Base-by-base conservation (phyloP, 2,329 filamentous ascomycete species). In the Calonectria fujianensis region DNA sequence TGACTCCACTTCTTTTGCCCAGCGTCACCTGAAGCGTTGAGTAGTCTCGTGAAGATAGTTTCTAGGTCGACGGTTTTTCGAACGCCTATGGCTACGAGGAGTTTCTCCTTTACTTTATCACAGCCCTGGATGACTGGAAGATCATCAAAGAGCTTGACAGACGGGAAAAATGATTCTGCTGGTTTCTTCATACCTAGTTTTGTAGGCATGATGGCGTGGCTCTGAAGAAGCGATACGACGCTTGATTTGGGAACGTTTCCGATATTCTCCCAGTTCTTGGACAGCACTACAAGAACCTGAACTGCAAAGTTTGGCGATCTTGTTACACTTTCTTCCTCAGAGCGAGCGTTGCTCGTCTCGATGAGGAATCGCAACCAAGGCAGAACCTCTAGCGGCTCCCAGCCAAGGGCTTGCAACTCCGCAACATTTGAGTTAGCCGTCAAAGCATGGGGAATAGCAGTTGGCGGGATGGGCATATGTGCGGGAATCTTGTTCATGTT, bases 81-180 rank as follows among this genome's bases (percentile, higher is more conserved):
- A 32, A 99, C 96, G 4, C 97, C 96, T 39, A 99, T 88, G 2
- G 94, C 91, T 3, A 90, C 87, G 54, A 99, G 85, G 75, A 99
- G 95, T 83, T 97, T 98, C 59, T 98, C 96, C 83, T 98, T 98
- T 16, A 98, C 91, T 39, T 93, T 91, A 51, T 93, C 92, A 54
- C 96, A 92, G 16, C 91, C 92, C 77, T 93, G 91, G 2, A 98
- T 92, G 16, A 94, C 93, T 0, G 97, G 96, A 20, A 99, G 88
- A 82, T 99, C 97, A 75, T 98, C 96, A 81, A 99, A 99, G 0
- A 99, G 88, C 83, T 95, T 97, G 48, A 99, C 97, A n/a, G 92
- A 94, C 2, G 95, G 92, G 82, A 99, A 98, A 84, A 98, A 99
- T 0, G 97, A 93, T 77, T 98, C 96, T 4, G 88, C 86, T 6